Evolutionary conservation across 306 rosid species (phyloP).

Genomic region (Heteromeles arbutifolia): DNA sequence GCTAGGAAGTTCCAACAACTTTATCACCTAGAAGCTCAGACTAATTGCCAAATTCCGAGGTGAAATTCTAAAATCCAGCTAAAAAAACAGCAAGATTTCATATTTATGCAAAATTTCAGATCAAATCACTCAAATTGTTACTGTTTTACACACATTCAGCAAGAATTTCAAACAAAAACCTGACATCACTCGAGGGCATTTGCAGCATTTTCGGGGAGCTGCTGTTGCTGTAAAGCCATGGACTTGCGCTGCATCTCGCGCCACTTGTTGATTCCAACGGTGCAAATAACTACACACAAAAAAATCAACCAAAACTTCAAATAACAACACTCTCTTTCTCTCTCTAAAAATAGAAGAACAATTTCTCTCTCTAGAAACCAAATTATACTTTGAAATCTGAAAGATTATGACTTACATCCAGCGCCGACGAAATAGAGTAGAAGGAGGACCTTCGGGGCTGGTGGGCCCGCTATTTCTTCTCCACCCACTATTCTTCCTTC

Average conservation of each 20-base stretch:
- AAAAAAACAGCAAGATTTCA: not conserved
- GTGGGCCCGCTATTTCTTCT: slow-evolving; percentile 75
- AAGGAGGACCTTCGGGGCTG: slow-evolving; percentile 75
- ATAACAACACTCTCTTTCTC: not conserved
- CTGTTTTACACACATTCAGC: not conserved
- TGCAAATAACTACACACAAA: slow-evolving; percentile 36
- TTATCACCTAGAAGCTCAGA: not conserved
- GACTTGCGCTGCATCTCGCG: slow-evolving; percentile 50
- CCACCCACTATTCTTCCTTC: slow-evolving; percentile 42
- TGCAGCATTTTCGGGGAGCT: slow-evolving; percentile 20
- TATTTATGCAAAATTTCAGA: not conserved
- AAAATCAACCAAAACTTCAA: not conserved
- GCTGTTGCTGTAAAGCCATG: slow-evolving; percentile 17
- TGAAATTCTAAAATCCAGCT: not conserved
- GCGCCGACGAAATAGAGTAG: slow-evolving; percentile 68
- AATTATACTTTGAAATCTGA: not conserved
- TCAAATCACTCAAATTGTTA: not conserved
- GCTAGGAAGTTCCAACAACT: too few relatives aligned
- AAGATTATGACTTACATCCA: slow-evolving; percentile 43
- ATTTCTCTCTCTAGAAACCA: not conserved
- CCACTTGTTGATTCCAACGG: slow-evolving; percentile 45
- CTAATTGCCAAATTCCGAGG: not conserved
- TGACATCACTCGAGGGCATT: slow-evolving; percentile 18
- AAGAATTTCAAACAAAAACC: slow-evolving; percentile 1
- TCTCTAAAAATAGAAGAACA: not conserved